These are phyloP conservation scores for Crotalaria pallida DNA, from an alignment of 306 rosid species.

Conservation along the genomic window DNA sequence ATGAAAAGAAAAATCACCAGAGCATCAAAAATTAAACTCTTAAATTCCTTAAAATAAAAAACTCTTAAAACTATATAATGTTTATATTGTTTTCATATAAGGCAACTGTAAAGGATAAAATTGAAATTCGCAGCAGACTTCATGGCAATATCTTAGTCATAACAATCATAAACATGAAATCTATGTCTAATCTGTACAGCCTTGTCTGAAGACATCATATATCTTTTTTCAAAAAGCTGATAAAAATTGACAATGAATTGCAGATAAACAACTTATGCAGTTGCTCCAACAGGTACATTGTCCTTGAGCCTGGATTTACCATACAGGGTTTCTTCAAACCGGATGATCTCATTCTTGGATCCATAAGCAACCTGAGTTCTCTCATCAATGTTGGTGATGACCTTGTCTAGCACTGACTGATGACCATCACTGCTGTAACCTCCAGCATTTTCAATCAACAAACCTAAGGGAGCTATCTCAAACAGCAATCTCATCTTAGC, in stretches of 20 bases:
- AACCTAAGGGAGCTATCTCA: conserved; percentile 97
- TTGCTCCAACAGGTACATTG: conserved; percentile 85
- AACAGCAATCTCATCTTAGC: conserved; percentile 86
- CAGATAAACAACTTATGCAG: conserved; percentile 44
- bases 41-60: too few species aligned
- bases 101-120: not conserved
- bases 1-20: too few species aligned
- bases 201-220: too few species aligned
- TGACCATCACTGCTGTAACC: too few species aligned
- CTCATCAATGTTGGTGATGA: conserved; percentile 62
- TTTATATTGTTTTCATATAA: too few species aligned
- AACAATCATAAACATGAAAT: conserved; percentile 11
- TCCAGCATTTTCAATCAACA: conserved; percentile 82
- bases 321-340: conserved; percentile 85
- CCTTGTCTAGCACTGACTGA: conserved; percentile 79
- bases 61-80: too few species aligned
- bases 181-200: not conserved
- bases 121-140: not conserved
- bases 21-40: too few species aligned
- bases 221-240: not conserved
- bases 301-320: conserved; percentile 88
- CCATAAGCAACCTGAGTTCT: conserved; percentile 97
- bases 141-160: not conserved
- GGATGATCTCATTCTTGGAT: conserved; percentile 78
- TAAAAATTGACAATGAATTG: conserved; percentile 13